These are phyloP conservation scores for Spathaspora gorwiae DNA, from an alignment of 805 yeast species.

Conservation along the genomic window DNA sequence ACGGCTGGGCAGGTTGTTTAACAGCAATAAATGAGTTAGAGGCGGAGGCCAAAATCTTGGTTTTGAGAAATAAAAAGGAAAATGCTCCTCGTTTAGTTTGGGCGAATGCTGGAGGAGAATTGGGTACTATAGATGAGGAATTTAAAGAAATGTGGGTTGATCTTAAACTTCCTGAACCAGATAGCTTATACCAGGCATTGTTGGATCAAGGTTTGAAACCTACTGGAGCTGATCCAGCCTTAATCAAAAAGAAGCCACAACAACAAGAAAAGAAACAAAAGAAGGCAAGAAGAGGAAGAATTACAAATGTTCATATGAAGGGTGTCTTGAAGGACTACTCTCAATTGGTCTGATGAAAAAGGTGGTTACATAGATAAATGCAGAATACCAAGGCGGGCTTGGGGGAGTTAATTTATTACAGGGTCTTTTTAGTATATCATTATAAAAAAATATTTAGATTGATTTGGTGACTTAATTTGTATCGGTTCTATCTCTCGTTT, in stretches of 20 bases:
- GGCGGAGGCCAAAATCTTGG: slow-evolving; percentile 69
- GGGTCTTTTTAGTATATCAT: too few relatives aligned
- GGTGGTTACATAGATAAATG: too few relatives aligned
- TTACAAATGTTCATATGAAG: slow-evolving; percentile 94
- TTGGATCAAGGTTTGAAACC: slow-evolving; percentile 89
- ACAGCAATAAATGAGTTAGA: slow-evolving; percentile 78
- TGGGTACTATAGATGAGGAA: slow-evolving; percentile 70
- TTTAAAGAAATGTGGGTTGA: slow-evolving; percentile 78
- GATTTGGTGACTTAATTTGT: too few relatives aligned
- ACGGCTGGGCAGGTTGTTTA: slow-evolving; percentile 92
- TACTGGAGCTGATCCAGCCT: slow-evolving; percentile 95
- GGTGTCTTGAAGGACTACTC: slow-evolving; percentile 88
- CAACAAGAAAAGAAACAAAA: slow-evolving; percentile 71
- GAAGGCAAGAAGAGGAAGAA: slow-evolving; percentile 88
- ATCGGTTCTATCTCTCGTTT: too few relatives aligned
- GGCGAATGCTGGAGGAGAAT: slow-evolving; percentile 77
- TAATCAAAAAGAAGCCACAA: slow-evolving; percentile 62
- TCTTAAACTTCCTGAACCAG: slow-evolving; percentile 75
- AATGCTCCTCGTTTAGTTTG: slow-evolving; percentile 88
- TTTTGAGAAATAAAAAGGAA: slow-evolving; percentile 87
- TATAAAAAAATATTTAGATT: too few relatives aligned
- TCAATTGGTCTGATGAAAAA: slow-evolving; percentile 23
- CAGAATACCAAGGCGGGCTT: too few relatives aligned
- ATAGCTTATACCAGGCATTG: slow-evolving; percentile 73
- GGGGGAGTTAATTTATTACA: too few relatives aligned